Evolutionary conservation across 83 land plant genomes (phyloP), one percentile per base, ranked within the genome.

Genomic region (Larix sibirica): DNA sequence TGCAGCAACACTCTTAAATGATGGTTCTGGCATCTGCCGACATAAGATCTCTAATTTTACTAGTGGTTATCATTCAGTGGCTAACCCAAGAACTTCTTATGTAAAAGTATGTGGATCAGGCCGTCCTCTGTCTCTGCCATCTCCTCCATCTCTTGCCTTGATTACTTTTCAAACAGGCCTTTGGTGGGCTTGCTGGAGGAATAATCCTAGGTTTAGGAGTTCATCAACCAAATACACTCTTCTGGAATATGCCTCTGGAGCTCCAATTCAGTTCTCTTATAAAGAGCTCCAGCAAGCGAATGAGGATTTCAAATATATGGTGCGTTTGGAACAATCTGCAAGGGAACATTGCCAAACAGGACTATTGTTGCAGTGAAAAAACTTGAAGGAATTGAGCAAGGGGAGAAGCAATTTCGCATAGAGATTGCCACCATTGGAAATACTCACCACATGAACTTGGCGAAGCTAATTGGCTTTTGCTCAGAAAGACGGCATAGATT

Each of bases 301-400:
- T 8, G 90, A 89, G 78, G 89, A 88, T 16, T 96, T 96, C 82
- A 88, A 87, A 79, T 89, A 91, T 36, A 92, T 88, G 85, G 88
- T 96, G 98, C 93, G 8, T 96, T 94, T 82, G 98, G 98, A n/a
- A 82, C 95, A 36, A 95, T 96, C 14, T 96, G 94, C 62, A 85
- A 81, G 78, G 98, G 95, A 0, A 42, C 79, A 50, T 86, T 96
- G n/a, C 84, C 91, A 1, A 90, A 94, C 78, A 82, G 68, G 68
- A 84, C 89, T 0, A 80, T 85, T 67, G 95, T 85, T 61, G 98
- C 96, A 13, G 95, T 96, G 81, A 96, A 96, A 66, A 89, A 84
- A 40, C 84, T 94, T 0, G 96, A 96, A 62, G 89, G 92, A 5
- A 90, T 89, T 63, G 93, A 87, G 63, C 96, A 92, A 68, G 96